Evolutionary conservation across 2,329 filamentous ascomycete species (phyloP).

Genomic region (Cytospora chrysosperma): DNA sequence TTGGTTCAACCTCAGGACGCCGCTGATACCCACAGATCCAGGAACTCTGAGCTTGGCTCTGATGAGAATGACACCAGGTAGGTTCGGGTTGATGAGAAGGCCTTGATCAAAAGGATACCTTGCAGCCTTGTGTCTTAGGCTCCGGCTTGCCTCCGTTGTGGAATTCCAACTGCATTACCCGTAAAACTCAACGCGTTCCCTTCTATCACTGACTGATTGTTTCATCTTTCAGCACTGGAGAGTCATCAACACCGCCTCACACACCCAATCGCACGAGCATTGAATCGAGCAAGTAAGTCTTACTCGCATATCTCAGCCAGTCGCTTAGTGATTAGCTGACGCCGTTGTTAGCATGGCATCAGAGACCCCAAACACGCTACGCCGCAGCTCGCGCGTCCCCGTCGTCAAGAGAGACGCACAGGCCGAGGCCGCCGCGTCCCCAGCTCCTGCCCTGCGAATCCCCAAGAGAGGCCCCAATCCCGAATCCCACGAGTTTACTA

Average conservation of each 20-base stretch:
- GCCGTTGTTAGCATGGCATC: not conserved
- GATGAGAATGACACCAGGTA: not conserved
- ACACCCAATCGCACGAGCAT: not conserved
- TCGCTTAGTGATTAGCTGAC: not conserved
- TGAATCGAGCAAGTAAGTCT: not conserved
- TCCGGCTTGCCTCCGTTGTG: not conserved
- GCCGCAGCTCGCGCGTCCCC: constrained; percentile 1
- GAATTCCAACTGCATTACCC: not conserved
- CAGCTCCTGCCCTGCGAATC: not conserved
- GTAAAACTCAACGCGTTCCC: not conserved
- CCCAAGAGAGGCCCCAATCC: not conserved
- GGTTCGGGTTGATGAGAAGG: not conserved
- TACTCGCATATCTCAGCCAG: not conserved
- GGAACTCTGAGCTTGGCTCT: not conserved
- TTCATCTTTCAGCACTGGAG: not conserved
- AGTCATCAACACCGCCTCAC: not conserved
- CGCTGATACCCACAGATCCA: not conserved
- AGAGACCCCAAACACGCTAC: not conserved
- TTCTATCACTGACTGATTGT: not conserved
- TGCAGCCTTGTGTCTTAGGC: not conserved
- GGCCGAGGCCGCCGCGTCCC: not conserved
- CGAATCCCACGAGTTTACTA: not conserved
- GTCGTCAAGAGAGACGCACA: not conserved
- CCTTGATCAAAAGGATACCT: not conserved
- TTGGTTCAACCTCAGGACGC: no score